A percentile compares a stretch with the other conserved stretches of the same genome.
Conservation (phyloP, 129 eudicot genomes). For the Calendula officinalis region DNA sequence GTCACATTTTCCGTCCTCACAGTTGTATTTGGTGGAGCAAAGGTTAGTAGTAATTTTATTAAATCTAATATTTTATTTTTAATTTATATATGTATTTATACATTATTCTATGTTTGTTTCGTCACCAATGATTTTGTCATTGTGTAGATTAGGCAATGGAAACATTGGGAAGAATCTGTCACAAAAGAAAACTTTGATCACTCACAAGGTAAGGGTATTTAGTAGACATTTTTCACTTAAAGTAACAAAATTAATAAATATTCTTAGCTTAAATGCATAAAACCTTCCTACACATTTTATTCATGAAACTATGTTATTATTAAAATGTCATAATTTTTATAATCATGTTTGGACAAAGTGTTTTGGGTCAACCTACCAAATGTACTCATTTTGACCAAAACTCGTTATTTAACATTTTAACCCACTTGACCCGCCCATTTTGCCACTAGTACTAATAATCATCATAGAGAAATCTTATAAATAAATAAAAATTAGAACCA, state of each 20-base stretch:
- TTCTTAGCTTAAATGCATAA: no score
- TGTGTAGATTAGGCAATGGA: conserved; percentile 68
- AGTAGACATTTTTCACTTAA: neutral
- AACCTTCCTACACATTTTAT: no score
- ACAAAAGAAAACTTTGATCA: conserved; percentile 20
- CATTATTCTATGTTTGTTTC: neutral
- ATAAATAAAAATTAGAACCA: no score
- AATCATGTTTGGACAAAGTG: no score
- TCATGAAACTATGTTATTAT: no score
- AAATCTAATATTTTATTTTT: neutral
- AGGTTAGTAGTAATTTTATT: conserved; percentile 38
- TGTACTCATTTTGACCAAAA: no score
- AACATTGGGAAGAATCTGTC: conserved; percentile 63
- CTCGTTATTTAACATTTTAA: no score
- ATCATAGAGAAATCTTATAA: no score
- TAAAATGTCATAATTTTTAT: no score
- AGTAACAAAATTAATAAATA: neutral
- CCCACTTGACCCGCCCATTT: no score
- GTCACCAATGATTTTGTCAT: neutral
- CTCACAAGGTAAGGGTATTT: conserved; percentile 27
- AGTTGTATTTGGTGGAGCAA: conserved; percentile 49
- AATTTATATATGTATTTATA: neutral
- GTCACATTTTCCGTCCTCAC: conserved; percentile 65
- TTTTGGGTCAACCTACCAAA: no score
- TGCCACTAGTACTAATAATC: no score